A percentile compares a stretch with the other conserved stretches of the same genome.
Conservation (phyloP, 1,284 basidiomycete species). For the Bondarzewia mesenterica region DNA sequence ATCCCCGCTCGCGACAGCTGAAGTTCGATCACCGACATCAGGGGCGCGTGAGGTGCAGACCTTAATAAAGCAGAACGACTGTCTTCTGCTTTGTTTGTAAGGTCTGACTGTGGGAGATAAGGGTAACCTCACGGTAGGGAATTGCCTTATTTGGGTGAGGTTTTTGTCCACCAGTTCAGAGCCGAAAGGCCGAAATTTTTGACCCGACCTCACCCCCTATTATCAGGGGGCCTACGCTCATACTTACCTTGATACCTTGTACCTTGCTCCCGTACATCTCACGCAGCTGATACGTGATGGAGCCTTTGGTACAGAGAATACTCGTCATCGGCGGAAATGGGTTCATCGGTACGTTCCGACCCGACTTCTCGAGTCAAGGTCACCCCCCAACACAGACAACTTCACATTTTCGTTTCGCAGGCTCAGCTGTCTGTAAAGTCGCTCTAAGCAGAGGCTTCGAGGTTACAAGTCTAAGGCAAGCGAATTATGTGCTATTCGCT, state of each 20-base stretch:
- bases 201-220: too few relatives aligned
- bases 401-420: conserved; percentile 30
- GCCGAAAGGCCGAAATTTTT: too few relatives aligned
- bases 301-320: conserved; percentile 40
- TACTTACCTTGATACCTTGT: neutral
- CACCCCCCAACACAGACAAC: neutral
- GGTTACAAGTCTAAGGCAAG: conserved; percentile 84
- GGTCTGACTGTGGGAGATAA: too few relatives aligned
- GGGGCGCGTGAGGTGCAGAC: too few relatives aligned
- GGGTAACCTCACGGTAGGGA: too few relatives aligned
- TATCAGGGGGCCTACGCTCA: too few relatives aligned
- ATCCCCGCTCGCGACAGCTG: conserved; percentile 7
- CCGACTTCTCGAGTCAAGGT: conserved; percentile 1
- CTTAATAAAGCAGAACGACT: too few relatives aligned
- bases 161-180: too few relatives aligned
- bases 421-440: conserved; percentile 85
- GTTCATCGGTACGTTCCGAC: conserved; percentile 68
- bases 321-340: conserved; percentile 93
- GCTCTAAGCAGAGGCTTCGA: conserved; percentile 80
- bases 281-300: conserved; percentile 50
- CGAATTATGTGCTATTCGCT: conserved; percentile 7
- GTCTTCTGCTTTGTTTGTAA: too few relatives aligned
- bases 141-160: too few relatives aligned
- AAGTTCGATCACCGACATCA: too few relatives aligned
- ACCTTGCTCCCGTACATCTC: too few relatives aligned